A percentile compares a stretch with the other conserved stretches of the same genome.
phyloP scores from a whole-genome alignment of 768 basidiomycete species.

The Gyrodon lividus region DNA sequence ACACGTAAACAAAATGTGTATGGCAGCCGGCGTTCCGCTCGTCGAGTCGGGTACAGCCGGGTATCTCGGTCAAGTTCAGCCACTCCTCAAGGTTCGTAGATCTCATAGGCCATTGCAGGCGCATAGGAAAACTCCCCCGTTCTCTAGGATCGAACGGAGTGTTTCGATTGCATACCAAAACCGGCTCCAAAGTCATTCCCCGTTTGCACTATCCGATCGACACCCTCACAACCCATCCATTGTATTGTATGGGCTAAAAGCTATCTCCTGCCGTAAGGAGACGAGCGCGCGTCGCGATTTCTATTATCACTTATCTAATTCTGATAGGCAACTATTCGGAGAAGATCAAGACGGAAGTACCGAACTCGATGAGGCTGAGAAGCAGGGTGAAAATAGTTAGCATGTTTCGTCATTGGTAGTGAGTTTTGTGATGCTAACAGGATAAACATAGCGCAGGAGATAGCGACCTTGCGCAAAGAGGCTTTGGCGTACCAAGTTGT shows the following conservation, averaged over 20 bases:
- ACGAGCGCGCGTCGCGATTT: background rate
- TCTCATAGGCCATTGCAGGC: background rate
- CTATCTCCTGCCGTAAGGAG: constrained; percentile 83
- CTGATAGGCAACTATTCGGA: constrained; percentile 83
- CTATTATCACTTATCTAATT: background rate
- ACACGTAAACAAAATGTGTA: constrained; percentile 98
- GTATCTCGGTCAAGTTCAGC: constrained; percentile 96
- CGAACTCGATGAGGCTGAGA: constrained; percentile 90
- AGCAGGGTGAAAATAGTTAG: constrained; percentile 89
- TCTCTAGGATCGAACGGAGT: constrained; percentile 79
- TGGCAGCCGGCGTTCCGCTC: constrained; percentile 85
- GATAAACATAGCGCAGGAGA: constrained; percentile 70
- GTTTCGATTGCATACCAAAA: constrained; percentile 95
- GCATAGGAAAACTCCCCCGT: background rate
- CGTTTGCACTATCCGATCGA: constrained; percentile 96
- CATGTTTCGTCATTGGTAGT: constrained; percentile 11
- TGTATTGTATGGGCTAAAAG: constrained; percentile 99
- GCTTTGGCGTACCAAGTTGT: constrained; percentile 86
- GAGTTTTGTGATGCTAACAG: background rate
- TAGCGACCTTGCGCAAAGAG: constrained; percentile 85
- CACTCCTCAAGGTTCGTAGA: constrained; percentile 71
- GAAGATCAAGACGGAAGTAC: constrained; percentile 80
- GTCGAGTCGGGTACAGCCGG: constrained; percentile 98
- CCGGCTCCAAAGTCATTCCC: constrained; percentile 93
- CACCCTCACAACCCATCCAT: constrained; percentile 95